Conservation (phyloP, 495 filamentous ascomycete genomes). For the Coniosporium apollinis region DNA sequence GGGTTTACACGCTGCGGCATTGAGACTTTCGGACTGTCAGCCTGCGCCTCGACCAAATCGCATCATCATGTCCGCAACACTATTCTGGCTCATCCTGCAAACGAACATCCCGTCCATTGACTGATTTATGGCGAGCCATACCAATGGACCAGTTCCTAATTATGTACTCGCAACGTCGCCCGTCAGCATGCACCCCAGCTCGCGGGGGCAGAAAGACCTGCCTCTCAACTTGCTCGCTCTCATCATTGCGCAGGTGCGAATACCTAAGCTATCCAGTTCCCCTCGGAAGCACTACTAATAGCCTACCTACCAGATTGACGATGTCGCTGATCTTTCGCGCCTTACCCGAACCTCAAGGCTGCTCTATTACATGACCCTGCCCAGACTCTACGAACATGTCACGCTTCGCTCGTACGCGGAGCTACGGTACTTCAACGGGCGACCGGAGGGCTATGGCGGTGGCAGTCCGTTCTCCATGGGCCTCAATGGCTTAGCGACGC, state of each 20-base stretch:
- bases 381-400: constrained; percentile 40
- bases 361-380: constrained; percentile 48
- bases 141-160: too few species aligned
- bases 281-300: background rate
- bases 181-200: background rate
- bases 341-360: constrained; percentile 43
- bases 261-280: constrained; percentile 24
- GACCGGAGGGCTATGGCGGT: constrained; percentile 42
- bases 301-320: constrained; percentile 33
- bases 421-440: constrained; percentile 41
- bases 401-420: constrained; percentile 41
- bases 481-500: constrained; percentile 41
- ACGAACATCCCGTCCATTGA: too few species aligned
- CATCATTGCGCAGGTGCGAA: constrained; percentile 37
- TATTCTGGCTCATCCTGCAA: too few species aligned
- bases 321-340: constrained; percentile 38
- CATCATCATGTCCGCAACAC: too few species aligned
- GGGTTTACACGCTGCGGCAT: too few species aligned
- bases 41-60: too few species aligned
- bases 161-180: too few species aligned
- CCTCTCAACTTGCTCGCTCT: constrained; percentile 41
- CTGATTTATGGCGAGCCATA: too few species aligned
- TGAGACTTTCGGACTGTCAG: too few species aligned
- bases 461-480: constrained; percentile 48
- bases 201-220: constrained; percentile 14